phyloP scores from a whole-genome alignment of 148 eudicot genomes.

The Camellia japonica region DNA sequence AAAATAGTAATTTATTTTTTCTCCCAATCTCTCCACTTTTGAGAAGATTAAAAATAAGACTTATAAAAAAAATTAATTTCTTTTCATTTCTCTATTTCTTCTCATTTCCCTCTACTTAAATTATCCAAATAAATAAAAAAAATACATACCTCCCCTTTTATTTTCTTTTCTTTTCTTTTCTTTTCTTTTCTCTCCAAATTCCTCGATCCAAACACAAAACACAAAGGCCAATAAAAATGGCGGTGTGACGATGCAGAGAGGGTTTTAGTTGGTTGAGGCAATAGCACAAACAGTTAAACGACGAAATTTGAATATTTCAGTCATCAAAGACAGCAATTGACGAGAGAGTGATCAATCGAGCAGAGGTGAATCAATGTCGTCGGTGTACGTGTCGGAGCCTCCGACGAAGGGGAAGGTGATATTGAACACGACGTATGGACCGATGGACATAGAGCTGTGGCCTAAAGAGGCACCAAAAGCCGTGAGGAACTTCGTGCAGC shows the following conservation, averaged over 20 bases:
- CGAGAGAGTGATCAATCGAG: not conserved
- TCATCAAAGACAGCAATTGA: not conserved
- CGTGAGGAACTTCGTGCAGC: slow-evolving; percentile 79
- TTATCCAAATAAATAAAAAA: no score
- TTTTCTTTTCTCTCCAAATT: no score
- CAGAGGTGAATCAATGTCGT: slow-evolving; percentile 42
- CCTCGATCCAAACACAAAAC: no score
- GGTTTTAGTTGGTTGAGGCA: slow-evolving; percentile 3
- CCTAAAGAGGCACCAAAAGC: slow-evolving; percentile 98
- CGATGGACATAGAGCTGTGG: slow-evolving; percentile 90
- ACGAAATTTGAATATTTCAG: not conserved
- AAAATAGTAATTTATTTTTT: no score
- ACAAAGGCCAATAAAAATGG: no score
- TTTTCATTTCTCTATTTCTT: no score
- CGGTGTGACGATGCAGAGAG: not conserved
- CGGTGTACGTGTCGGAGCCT: slow-evolving; percentile 87
- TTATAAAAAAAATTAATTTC: no score
- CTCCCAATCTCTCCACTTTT: no score
- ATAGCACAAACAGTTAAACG: slow-evolving; percentile 12
- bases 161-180: no score
- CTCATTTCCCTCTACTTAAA: no score
- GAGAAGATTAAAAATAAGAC: no score
- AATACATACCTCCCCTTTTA: no score
- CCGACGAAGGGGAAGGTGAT: slow-evolving; percentile 90
- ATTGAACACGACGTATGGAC: slow-evolving; percentile 74